These are phyloP conservation scores for Plasmopara viticola DNA, from an alignment of 352 stramenopile species.

Conservation along the genomic window DNA sequence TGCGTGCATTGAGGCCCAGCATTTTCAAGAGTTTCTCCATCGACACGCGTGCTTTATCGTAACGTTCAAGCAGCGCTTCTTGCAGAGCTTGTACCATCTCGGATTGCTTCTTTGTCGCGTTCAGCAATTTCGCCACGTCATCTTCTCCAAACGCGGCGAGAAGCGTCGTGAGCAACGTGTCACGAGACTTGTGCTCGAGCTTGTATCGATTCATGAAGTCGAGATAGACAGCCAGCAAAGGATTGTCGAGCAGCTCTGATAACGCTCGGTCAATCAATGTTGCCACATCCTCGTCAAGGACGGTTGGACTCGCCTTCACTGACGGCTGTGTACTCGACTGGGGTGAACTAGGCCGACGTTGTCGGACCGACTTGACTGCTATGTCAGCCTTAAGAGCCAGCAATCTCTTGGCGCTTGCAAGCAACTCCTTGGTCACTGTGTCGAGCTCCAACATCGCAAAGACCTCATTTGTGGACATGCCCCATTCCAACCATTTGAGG, in stretches of 20 bases:
- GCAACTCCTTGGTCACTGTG: background rate
- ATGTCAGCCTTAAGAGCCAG: background rate
- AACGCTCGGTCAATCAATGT: background rate
- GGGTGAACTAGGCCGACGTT: too few relatives aligned
- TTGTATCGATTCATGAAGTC: background rate
- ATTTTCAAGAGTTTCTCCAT: too few relatives aligned
- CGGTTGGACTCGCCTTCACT: background rate
- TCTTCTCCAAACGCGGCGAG: background rate
- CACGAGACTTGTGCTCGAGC: background rate
- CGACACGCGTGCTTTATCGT: too few relatives aligned
- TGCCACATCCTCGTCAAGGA: background rate
- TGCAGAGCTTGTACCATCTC: too few relatives aligned
- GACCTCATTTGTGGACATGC: background rate
- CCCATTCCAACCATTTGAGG: background rate
- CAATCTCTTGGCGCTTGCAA: background rate
- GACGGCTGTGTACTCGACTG: background rate
- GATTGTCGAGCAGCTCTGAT: background rate
- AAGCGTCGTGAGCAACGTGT: background rate
- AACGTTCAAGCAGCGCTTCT: too few relatives aligned
- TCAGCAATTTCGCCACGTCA: background rate
- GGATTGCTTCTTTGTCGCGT: background rate
- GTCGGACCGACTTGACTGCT: too few relatives aligned
- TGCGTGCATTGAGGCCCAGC: too few relatives aligned
- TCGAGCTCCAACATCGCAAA: background rate
- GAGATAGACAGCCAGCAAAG: background rate